These are phyloP conservation scores for Yarrowia sp. DNA, from an alignment of 805 yeast species.

Conservation along the genomic window DNA sequence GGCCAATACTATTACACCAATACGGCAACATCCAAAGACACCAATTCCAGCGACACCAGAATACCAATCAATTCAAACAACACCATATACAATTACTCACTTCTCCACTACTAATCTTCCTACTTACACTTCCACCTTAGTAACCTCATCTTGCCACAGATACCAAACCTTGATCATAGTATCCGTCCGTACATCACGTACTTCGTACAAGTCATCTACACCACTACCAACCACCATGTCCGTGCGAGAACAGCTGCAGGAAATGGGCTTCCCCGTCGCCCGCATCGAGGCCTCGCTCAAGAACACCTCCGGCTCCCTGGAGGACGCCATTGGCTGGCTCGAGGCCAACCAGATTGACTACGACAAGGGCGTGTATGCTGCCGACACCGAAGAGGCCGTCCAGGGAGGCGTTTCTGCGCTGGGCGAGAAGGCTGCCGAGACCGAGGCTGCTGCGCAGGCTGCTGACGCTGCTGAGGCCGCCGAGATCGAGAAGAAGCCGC, in stretches of 20 bases:
- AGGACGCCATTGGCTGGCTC: constrained; percentile 39
- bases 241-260: constrained; percentile 30
- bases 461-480: constrained; percentile 4
- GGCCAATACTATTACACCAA: no score
- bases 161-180: no score
- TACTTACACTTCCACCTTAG: no score
- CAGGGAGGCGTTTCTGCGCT: not conserved
- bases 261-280: constrained; percentile 39
- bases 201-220: no score
- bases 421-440: not conserved
- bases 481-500: constrained; percentile 26
- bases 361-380: constrained; percentile 31
- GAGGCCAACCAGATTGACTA: constrained; percentile 34
- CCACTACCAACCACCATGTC: not conserved
- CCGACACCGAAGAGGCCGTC: constrained; percentile 28
- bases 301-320: constrained; percentile 33
- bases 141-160: no score
- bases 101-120: no score
- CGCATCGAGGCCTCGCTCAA: constrained; percentile 37
- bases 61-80: no score
- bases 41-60: no score
- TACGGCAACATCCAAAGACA: no score
- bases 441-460: constrained; percentile 9
- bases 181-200: not conserved
- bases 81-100: no score